Evolutionary conservation across 2,329 filamentous ascomycete species (phyloP).

Genomic region (Colletotrichum sp.): DNA sequence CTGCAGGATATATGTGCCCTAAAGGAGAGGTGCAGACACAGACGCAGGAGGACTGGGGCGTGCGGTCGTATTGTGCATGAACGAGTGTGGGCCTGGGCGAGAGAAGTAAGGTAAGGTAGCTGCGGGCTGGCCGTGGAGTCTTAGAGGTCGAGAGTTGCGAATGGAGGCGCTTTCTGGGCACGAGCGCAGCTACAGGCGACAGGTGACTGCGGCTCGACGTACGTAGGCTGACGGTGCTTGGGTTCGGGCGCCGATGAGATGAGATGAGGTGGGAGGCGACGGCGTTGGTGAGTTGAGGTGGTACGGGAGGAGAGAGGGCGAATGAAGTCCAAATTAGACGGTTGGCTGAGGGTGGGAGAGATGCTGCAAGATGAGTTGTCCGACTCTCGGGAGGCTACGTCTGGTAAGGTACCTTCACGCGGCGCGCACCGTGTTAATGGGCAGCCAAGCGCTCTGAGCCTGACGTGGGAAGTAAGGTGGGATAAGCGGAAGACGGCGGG

Average conservation of each 20-base stretch:
- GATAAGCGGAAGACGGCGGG: neutral
- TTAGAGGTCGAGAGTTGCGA: neutral
- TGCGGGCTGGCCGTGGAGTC: constrained; percentile 7
- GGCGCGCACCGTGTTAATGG: constrained; percentile 8
- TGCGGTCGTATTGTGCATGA: constrained; percentile 35
- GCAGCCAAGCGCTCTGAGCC: neutral
- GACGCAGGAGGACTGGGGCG: constrained; percentile 19
- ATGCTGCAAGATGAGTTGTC: constrained; percentile 26
- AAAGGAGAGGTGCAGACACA: constrained; percentile 32
- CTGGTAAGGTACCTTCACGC: neutral
- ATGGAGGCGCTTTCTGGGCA: neutral
- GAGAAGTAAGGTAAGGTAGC: neutral
- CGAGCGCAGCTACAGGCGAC: neutral
- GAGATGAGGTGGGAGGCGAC: neutral
- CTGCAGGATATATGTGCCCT: constrained; percentile 30
- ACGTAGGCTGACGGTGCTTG: neutral
- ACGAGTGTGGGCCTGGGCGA: constrained; percentile 31
- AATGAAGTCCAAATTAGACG: constrained; percentile 6
- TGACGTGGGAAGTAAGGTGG: neutral
- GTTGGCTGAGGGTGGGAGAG: neutral
- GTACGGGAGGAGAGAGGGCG: neutral
- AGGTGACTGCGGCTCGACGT: neutral
- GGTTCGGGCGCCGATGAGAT: neutral
- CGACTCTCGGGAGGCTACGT: constrained; percentile 6
- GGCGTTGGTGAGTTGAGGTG: neutral